A percentile compares a stretch with the other conserved stretches of the same genome.
phyloP scores from a whole-genome alignment of 2,329 filamentous ascomycete genomes.

The Paramyrothecium sp. region DNA sequence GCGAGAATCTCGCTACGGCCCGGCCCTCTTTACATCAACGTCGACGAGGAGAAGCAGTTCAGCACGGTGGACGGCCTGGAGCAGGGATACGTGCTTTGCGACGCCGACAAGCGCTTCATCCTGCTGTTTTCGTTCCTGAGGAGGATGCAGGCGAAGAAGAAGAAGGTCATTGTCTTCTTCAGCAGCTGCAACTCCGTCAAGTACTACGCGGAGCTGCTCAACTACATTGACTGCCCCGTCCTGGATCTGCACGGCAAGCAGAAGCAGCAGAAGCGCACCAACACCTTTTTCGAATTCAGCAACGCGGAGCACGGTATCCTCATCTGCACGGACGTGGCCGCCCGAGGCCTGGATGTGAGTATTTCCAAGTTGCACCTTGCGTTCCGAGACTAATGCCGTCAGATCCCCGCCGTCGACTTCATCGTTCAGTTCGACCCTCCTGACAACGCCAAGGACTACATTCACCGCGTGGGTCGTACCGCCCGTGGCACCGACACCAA shows the following conservation, averaged over 20 bases:
- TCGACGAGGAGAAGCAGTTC: slow-evolving; percentile 85
- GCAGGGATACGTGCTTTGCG: slow-evolving; percentile 93
- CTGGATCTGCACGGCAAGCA: slow-evolving; percentile 90
- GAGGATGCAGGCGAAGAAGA: slow-evolving; percentile 72
- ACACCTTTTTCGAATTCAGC: slow-evolving; percentile 95
- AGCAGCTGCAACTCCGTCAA: slow-evolving; percentile 91
- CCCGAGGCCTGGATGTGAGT: slow-evolving; percentile 81
- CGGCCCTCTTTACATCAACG: slow-evolving; percentile 94
- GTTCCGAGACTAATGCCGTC: slow-evolving; percentile 11
- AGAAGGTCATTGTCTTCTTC: slow-evolving; percentile 98
- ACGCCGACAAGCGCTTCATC: slow-evolving; percentile 90
- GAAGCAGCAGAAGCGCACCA: slow-evolving; percentile 98
- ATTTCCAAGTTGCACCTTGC: neutral
- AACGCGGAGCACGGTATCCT: slow-evolving; percentile 77
- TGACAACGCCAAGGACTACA: slow-evolving; percentile 87
- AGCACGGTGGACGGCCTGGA: slow-evolving; percentile 92
- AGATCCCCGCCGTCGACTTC: slow-evolving; percentile 94
- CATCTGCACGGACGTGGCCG: slow-evolving; percentile 96
- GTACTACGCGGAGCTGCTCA: slow-evolving; percentile 92
- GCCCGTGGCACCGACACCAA: slow-evolving; percentile 81
- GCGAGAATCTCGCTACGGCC: slow-evolving; percentile 89
- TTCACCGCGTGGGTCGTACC: slow-evolving; percentile 94
- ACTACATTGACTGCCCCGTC: slow-evolving; percentile 93
- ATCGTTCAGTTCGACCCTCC: slow-evolving; percentile 95
- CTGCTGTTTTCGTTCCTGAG: slow-evolving; percentile 94